Base-by-base conservation (phyloP, 768 basidiomycete species). In the Termitomyces sp. region DNA sequence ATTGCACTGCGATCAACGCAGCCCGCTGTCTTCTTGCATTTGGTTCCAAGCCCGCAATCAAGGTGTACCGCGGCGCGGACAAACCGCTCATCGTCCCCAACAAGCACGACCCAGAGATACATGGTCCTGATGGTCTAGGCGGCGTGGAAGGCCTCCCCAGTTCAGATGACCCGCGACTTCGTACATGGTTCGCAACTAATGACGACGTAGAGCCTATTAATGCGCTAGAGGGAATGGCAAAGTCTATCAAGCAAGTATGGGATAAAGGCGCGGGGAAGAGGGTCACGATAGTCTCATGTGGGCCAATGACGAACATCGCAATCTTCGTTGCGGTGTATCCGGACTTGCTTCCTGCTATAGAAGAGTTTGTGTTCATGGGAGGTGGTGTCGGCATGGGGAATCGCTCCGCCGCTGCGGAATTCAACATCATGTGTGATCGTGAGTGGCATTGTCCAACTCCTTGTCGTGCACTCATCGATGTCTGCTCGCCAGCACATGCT, bases 301-400 rank as follows among this genome's bases (percentile, higher is more conserved):
- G 93, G 0, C 89, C 93, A 1, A 84, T 92, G 84, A 95, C 94
- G 19, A 96, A 95, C 60, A 77, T 90, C 35, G 87, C 85, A 0
- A 69, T 88, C 6, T 87, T 91, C 62, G 74, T 86, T 17, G 74
- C 75, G 56, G 80, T 79, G 1, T 82, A 84, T 73, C 71, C 77
- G 6, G 75, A 82, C 42, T 67, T 83, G 31, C 61, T 82, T n/a
- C 71, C 72, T 14, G 85, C 76, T 10, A 71, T 92, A 5, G 83
- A 86, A 58, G 82, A 89, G 58, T 80, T 91, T 59, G 87, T 91
- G 7, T 89, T 92, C 65, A 95, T 96, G 93, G 93, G 93, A 11
- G 93, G 93, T n/a, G 92, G 85, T 2, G 85, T 92, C 29, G 92
- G 92, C 9, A 66, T 90, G 23, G 92, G 93, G 0, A 95, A 95